Base-by-base conservation (phyloP, 345 rosid species). In the Syzygium aqueum region DNA sequence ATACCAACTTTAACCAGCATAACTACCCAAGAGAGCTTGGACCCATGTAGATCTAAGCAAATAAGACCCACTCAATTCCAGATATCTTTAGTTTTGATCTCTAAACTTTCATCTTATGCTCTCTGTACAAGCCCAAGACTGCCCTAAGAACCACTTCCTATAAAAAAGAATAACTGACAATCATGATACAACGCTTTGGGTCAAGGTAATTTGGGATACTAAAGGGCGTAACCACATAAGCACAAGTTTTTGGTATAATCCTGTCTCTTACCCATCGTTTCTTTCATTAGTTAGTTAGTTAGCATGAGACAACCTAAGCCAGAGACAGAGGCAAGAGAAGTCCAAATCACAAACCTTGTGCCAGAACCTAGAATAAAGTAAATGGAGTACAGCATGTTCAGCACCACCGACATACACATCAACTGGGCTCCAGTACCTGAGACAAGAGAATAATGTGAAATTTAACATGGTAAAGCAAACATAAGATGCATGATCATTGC, bases 351-450 rank as follows among this genome's bases (percentile, higher is more conserved):
- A 25, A 85, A 97, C 99, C 97, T 96, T 97, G 94, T 97, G 99
- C 99, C 98, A 97, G 94, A 97, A 97, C 92, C 99, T 95, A 51
- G 98, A 89, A 87, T 97, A 97, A 86, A 97, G 95, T 85, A 96
- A 93, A 91, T 97, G 99, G 85, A 97, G 96, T 89, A 97, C 98
- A 53, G 99, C 99, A 92, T 97, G 99, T 87, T 97, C 99, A 90
- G 98, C 99, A 87, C 99, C 99, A 67, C 98, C 99, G 50, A 97
- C 95, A 87, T 97, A 97, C 88, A 97, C 93, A 90, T 97, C 99
- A 89, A 97, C 98, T 52, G 97, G 98, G 88, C 97, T 91, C 99
- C 98, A 97, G 90, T 96, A 97, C 92, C 98, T 95, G 89, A 30
- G 15, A 54, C 27, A 30, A 84, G 61, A 53, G 10, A 16, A 49